Percentiles rank a stretch among this genome's conserved stretches.
Evolutionary conservation across 208 protist genomes (phyloP).

Genomic region (Angomonas desouzai): DNA sequence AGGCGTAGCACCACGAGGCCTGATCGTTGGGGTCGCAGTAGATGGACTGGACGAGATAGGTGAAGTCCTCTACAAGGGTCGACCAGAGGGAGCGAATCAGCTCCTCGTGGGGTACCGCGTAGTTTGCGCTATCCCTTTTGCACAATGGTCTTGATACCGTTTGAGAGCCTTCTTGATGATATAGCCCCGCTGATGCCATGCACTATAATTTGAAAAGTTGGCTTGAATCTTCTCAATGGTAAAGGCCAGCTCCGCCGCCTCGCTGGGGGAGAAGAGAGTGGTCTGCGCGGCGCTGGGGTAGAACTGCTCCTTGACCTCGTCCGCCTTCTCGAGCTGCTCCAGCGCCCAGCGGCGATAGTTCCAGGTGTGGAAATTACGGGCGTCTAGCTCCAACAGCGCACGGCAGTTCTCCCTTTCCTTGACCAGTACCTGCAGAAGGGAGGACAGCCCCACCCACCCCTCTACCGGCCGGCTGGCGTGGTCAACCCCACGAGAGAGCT

Average conservation of each 20-base stretch:
- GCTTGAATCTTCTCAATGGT: conserved; percentile 79
- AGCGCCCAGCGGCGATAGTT: conserved; percentile 75
- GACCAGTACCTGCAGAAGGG: conserved; percentile 30
- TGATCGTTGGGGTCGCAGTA: conserved; percentile 89
- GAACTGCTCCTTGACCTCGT: not conserved
- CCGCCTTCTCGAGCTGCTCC: conserved; percentile 19
- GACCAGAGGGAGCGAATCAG: not conserved
- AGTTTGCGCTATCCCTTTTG: not conserved
- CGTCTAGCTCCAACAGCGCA: conserved; percentile 67
- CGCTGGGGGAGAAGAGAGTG: conserved; percentile 30
- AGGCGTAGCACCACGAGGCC: conserved; percentile 83
- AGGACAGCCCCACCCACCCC: not conserved
- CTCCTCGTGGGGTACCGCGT: conserved; percentile 8
- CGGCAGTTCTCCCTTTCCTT: conserved; percentile 73
- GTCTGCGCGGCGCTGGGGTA: not conserved
- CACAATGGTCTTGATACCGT: conserved; percentile 9
- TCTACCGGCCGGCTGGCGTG: not conserved
- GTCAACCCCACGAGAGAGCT: not conserved
- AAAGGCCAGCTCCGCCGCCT: conserved; percentile 73
- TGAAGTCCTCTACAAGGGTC: conserved; percentile 34
- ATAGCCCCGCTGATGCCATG: conserved; percentile 93
- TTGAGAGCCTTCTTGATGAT: conserved; percentile 35
- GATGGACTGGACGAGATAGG: conserved; percentile 60
- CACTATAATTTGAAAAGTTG: conserved; percentile 98
- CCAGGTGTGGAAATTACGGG: conserved; percentile 91